These are phyloP conservation scores for Protostelium mycophagum DNA, from an alignment of 78 protist species.

Conservation along the genomic window DNA sequence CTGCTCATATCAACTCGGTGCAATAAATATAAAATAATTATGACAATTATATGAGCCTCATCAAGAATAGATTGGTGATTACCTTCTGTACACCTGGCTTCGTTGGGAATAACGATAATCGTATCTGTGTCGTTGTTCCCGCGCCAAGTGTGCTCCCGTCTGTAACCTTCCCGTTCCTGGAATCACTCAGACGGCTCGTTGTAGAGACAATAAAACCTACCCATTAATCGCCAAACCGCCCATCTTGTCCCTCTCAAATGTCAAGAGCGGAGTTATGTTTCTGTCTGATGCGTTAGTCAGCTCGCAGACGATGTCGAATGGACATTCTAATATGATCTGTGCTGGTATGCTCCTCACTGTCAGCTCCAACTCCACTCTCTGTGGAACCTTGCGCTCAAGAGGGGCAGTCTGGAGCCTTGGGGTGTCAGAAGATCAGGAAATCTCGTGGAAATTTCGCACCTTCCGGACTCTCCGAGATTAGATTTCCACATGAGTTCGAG, in stretches of 20 bases:
- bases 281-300: neutral
- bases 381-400: neutral
- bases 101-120: neutral
- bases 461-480: constrained; percentile 49
- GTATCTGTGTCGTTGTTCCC: neutral
- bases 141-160: neutral
- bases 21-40: too few relatives aligned
- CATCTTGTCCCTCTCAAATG: neutral
- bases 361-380: neutral
- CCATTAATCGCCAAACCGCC: neutral
- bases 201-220: neutral
- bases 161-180: too few relatives aligned
- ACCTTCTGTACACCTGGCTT: neutral
- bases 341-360: neutral
- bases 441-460: neutral
- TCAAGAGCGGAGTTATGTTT: neutral
- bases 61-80: neutral
- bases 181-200: too few relatives aligned
- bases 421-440: neutral
- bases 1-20: neutral
- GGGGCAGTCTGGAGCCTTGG: neutral
- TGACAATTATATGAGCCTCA: too few relatives aligned
- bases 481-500: constrained; percentile 49
- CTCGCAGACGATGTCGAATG: neutral
- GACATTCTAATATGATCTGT: neutral